phyloP scores from a whole-genome alignment of 2,329 filamentous ascomycete species.

The Beauveria pseudobassiana region DNA sequence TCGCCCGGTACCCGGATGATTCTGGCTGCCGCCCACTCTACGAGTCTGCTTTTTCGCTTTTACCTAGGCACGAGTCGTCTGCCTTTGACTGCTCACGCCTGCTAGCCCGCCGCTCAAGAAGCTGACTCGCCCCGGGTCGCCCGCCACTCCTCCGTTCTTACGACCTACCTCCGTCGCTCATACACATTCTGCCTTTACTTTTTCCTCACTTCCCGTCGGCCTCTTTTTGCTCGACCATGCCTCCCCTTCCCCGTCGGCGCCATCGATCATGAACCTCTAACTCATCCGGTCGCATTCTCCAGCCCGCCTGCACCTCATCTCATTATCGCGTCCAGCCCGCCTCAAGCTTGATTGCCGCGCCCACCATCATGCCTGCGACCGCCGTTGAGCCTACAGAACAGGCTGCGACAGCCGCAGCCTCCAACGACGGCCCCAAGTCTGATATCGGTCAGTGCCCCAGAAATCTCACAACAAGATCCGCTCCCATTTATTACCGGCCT shows the following conservation, averaged over 20 bases:
- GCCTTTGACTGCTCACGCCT: not conserved
- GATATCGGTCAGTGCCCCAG: conserved; percentile 12
- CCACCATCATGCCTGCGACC: conserved; percentile 13
- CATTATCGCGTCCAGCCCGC: not conserved
- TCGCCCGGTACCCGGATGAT: conserved; percentile 10
- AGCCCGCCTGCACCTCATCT: not conserved
- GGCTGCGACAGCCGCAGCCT: conserved; percentile 11
- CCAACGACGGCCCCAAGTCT: conserved; percentile 11
- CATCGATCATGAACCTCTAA: conserved; percentile 1
- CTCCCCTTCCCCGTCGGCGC: not conserved
- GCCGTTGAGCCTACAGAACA: conserved; percentile 7
- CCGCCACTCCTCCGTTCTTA: not conserved
- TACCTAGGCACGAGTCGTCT: not conserved
- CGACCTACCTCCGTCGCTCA: not conserved
- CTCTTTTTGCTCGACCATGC: conserved; percentile 1
- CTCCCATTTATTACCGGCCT: not conserved
- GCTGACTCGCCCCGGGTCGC: conserved; percentile 12
- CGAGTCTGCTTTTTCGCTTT: not conserved
- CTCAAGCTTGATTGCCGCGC: not conserved
- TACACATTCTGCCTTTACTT: not conserved
- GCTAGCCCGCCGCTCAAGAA: conserved; percentile 1
- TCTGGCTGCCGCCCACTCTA: not conserved
- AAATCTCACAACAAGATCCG: conserved; percentile 5
- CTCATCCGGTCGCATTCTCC: not conserved
- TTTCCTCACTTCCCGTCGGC: not conserved